Conservation (phyloP, 2,329 filamentous ascomycete species). For the Paraphoma sp. region DNA sequence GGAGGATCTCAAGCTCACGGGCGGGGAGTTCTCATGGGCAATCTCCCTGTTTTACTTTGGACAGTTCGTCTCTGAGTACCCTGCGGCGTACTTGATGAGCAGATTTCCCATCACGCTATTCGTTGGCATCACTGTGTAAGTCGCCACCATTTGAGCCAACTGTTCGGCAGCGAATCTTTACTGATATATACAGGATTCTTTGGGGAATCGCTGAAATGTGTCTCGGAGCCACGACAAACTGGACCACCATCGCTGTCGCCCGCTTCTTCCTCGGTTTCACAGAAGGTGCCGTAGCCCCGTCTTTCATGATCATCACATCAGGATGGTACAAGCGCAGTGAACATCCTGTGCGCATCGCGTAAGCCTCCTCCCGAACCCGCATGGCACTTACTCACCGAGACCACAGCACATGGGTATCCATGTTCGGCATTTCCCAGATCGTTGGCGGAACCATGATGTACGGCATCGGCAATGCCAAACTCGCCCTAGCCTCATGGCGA, state of each 20-base stretch:
- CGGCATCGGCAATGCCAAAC: slow-evolving; percentile 53
- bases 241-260: slow-evolving; percentile 47
- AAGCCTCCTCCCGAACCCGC: background rate
- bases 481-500: slow-evolving; percentile 55
- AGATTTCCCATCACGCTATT: slow-evolving; percentile 58
- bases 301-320: slow-evolving; percentile 55
- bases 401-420: slow-evolving; percentile 51
- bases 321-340: slow-evolving; percentile 39
- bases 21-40: slow-evolving; percentile 58
- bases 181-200: background rate
- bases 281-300: slow-evolving; percentile 55
- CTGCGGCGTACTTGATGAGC: slow-evolving; percentile 61
- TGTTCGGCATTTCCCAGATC: slow-evolving; percentile 57
- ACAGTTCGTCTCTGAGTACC: slow-evolving; percentile 52
- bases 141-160: background rate
- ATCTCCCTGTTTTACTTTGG: slow-evolving; percentile 56
- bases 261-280: slow-evolving; percentile 52
- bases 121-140: slow-evolving; percentile 53
- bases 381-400: background rate
- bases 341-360: slow-evolving; percentile 31
- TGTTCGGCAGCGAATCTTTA: too few species aligned
- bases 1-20: slow-evolving; percentile 54
- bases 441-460: slow-evolving; percentile 59
- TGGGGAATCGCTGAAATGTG: slow-evolving; percentile 56
- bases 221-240: slow-evolving; percentile 51